Evolutionary conservation across 176 grass and related monocot genomes (phyloP).

Genomic region (Aegilops longissima): DNA sequence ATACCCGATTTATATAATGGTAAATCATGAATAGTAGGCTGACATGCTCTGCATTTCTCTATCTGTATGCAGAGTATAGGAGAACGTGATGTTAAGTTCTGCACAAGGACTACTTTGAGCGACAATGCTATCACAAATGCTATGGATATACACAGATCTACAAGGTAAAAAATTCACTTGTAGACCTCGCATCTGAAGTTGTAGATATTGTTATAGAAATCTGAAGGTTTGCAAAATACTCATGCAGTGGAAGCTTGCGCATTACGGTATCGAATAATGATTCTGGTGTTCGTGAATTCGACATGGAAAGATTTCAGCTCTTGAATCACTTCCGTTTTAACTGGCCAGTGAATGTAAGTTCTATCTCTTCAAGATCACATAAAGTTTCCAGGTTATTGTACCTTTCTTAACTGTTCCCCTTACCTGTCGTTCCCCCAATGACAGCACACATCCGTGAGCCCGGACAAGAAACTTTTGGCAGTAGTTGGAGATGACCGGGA

Average conservation of each 20-base stretch:
- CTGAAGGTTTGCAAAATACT: constrained; percentile 33
- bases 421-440: constrained; percentile 4
- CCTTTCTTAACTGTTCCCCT: constrained; percentile 9
- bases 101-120: constrained; percentile 70
- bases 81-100: constrained; percentile 65
- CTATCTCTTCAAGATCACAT: not conserved
- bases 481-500: constrained; percentile 72
- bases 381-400: not conserved
- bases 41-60: constrained; percentile 7
- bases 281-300: constrained; percentile 74
- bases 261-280: constrained; percentile 90
- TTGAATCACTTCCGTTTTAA: constrained; percentile 73
- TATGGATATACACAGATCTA: constrained; percentile 76
- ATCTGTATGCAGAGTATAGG: constrained; percentile 51
- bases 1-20: not conserved
- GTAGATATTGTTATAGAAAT: constrained; percentile 11
- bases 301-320: constrained; percentile 83
- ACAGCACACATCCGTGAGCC: constrained; percentile 81
- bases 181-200: constrained; percentile 1
- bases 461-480: constrained; percentile 61
- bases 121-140: constrained; percentile 96
- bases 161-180: constrained; percentile 43
- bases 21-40: not conserved
- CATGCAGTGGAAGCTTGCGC: constrained; percentile 62
- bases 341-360: constrained; percentile 95